Conservation (phyloP, 331 rosid species). For the Stylosanthes scabra region DNA sequence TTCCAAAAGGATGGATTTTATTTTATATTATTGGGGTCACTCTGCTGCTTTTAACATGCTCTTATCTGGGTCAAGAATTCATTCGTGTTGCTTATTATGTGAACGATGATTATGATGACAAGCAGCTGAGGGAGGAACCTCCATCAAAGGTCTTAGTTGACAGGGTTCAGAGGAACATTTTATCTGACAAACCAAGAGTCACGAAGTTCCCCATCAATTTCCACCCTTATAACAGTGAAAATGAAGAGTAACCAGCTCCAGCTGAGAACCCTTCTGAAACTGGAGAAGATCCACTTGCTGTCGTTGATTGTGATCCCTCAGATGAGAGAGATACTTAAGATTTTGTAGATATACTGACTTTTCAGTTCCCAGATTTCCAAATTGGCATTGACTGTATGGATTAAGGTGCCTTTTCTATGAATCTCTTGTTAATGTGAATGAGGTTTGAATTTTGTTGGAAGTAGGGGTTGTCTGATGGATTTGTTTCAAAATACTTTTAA, state of each 20-base stretch:
- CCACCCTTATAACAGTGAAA: conserved; percentile 78
- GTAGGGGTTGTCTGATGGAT: conserved; percentile 30
- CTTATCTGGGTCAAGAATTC: conserved; percentile 92
- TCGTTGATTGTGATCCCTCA: conserved; percentile 45
- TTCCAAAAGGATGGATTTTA: too few relatives aligned
- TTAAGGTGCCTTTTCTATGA: conserved; percentile 30
- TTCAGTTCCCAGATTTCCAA: conserved; percentile 32
- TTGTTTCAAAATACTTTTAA: conserved; percentile 34
- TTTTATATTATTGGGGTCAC: conserved; percentile 92
- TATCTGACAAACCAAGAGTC: conserved; percentile 93
- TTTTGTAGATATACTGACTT: conserved; percentile 43
- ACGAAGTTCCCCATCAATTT: conserved; percentile 95
- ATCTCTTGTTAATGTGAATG: conserved; percentile 34
- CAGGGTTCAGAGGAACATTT: conserved; percentile 88
- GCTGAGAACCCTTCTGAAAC: conserved; percentile 50
- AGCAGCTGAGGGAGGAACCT: conserved; percentile 94
- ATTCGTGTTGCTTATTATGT: conserved; percentile 92
- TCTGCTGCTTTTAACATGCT: conserved; percentile 82
- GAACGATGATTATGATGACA: conserved; percentile 94
- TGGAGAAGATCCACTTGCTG: conserved; percentile 47
- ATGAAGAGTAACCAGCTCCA: conserved; percentile 59
- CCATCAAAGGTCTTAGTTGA: conserved; percentile 76
- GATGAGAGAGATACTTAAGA: conserved; percentile 51
- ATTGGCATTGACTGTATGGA: conserved; percentile 33
- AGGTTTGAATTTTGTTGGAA: conserved; percentile 34